Evolutionary conservation across 108 stramenopile species (phyloP).

Genomic region (Cylindrotheca closterium): DNA sequence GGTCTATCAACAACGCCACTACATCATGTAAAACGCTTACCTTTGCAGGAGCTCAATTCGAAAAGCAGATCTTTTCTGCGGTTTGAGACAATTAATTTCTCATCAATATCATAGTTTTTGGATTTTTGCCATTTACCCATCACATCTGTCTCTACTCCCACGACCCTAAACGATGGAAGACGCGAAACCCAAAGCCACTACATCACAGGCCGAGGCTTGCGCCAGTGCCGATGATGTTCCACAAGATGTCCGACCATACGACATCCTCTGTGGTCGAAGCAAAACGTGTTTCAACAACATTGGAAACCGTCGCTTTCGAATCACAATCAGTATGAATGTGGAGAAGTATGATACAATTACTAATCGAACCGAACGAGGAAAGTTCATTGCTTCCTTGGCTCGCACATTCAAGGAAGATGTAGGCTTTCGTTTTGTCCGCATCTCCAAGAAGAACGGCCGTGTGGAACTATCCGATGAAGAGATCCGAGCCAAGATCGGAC

Average conservation of each 20-base stretch:
- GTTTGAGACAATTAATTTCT: too few species aligned
- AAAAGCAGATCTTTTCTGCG: too few species aligned
- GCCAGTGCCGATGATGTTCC: too few species aligned
- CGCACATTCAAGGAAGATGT: background rate
- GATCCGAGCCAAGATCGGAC: constrained; percentile 14
- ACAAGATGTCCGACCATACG: constrained; percentile 19
- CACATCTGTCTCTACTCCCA: too few species aligned
- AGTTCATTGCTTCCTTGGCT: background rate
- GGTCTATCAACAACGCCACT: too few species aligned
- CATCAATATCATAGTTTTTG: too few species aligned
- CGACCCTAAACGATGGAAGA: too few species aligned
- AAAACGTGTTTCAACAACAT: constrained; percentile 15
- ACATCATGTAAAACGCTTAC: too few species aligned
- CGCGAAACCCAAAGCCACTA: too few species aligned
- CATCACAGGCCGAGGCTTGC: too few species aligned
- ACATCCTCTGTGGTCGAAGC: constrained; percentile 21
- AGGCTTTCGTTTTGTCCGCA: constrained; percentile 4
- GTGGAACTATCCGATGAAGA: constrained; percentile 6
- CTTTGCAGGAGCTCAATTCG: too few species aligned
- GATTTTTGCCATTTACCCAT: too few species aligned
- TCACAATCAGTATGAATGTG: constrained; percentile 8
- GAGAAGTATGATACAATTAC: constrained; percentile 1
- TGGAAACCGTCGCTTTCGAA: constrained; percentile 35
- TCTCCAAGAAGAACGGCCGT: background rate
- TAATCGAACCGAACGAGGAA: background rate